Conservation (phyloP, 2,329 filamentous ascomycete genomes). For the Exophiala sp. region DNA sequence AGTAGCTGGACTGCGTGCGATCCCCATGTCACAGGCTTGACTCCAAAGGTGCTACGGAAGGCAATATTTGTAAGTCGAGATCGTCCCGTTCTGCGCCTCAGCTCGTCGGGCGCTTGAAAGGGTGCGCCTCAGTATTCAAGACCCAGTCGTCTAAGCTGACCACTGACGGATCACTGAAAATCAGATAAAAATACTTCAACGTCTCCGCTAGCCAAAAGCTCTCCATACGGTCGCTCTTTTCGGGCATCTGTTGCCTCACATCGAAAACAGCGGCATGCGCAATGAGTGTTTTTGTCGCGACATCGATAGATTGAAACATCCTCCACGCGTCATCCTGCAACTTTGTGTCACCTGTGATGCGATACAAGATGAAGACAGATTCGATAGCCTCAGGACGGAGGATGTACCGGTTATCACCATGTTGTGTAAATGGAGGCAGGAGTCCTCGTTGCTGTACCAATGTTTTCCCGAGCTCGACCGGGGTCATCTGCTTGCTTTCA, state of each 20-base stretch:
- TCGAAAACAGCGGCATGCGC: conserved; percentile 44
- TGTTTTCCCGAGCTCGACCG: conserved; percentile 33
- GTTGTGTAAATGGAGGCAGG: conserved; percentile 54
- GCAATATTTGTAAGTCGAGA: no score
- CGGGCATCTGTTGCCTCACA: conserved; percentile 34
- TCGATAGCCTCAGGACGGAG: conserved; percentile 62
- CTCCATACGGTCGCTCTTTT: conserved; percentile 66
- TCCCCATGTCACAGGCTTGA: no score
- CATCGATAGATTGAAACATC: conserved; percentile 49
- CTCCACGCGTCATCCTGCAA: conserved; percentile 47
- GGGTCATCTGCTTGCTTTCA: conserved; percentile 7
- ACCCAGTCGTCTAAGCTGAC: conserved; percentile 67
- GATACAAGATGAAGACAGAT: conserved; percentile 59
- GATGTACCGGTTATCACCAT: conserved; percentile 59
- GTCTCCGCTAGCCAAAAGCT: conserved; percentile 91
- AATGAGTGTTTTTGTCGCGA: conserved; percentile 41
- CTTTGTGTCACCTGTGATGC: conserved; percentile 54
- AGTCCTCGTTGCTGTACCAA: conserved; percentile 41
- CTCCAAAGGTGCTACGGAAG: no score
- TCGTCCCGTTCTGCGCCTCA: background rate
- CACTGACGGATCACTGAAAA: conserved; percentile 67
- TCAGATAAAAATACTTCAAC: conserved; percentile 84
- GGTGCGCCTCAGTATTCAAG: conserved; percentile 37
- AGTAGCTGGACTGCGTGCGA: no score
- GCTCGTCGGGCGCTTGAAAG: conserved; percentile 16